These are phyloP conservation scores for Chlorella sorokiniana DNA, from an alignment of 139 green algal species.

Conservation along the genomic window DNA sequence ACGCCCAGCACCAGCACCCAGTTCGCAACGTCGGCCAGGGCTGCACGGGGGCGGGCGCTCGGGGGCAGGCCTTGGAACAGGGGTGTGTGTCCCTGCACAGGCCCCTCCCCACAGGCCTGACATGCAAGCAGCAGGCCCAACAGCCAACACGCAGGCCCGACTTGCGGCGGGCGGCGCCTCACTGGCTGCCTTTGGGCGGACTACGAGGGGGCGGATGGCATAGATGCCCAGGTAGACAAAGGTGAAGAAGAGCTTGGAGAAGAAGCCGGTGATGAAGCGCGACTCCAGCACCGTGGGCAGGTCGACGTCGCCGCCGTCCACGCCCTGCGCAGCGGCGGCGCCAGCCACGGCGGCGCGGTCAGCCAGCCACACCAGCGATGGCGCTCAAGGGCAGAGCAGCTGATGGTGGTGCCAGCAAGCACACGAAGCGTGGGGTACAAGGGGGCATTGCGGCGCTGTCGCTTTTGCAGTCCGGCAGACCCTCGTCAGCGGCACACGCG, in stretches of 20 bases:
- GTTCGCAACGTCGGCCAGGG: conserved; percentile 56
- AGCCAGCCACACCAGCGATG: too few relatives aligned
- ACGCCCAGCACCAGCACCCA: conserved; percentile 48
- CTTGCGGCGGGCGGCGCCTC: background rate
- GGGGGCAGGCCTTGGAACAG: background rate
- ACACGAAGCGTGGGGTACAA: too few relatives aligned
- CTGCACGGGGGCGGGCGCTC: conserved; percentile 13
- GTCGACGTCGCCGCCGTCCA: conserved; percentile 72
- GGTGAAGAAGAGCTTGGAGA: conserved; percentile 46
- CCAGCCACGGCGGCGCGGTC: background rate
- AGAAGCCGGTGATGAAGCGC: conserved; percentile 34
- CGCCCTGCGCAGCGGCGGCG: conserved; percentile 40
- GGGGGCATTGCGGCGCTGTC: too few relatives aligned
- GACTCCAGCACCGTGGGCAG: conserved; percentile 60
- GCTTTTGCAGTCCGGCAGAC: too few relatives aligned
- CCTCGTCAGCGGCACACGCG: too few relatives aligned
- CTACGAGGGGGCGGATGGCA: conserved; percentile 63
- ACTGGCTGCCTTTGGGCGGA: conserved; percentile 60
- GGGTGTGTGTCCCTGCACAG: too few relatives aligned
- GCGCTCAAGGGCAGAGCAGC: too few relatives aligned
- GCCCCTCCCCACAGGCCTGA: too few relatives aligned
- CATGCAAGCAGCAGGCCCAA: background rate
- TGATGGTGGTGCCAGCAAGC: too few relatives aligned
- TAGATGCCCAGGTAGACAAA: conserved; percentile 72
- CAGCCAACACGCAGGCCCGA: background rate